Evolutionary conservation across 768 basidiomycete species (phyloP).

Genomic region (Trametes punicea): DNA sequence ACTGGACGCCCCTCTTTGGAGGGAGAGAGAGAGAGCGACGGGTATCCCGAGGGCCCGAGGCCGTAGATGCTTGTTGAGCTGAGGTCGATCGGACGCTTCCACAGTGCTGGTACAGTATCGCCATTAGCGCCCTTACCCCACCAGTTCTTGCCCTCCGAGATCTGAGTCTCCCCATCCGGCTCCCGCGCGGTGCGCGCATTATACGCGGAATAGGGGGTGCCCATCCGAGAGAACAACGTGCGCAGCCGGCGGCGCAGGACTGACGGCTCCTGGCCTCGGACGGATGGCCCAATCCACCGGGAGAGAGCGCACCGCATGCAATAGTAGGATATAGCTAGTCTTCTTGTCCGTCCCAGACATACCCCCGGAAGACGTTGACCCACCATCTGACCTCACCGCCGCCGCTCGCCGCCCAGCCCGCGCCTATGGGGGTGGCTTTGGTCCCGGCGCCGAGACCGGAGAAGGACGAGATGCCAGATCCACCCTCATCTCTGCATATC

Average conservation of each 20-base stretch:
- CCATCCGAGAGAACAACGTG: background rate
- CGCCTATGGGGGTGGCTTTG: background rate
- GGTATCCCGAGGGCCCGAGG: background rate
- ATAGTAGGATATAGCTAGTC: slow-evolving; percentile 5
- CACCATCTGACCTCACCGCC: slow-evolving; percentile 72
- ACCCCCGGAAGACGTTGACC: slow-evolving; percentile 61
- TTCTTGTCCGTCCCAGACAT: slow-evolving; percentile 74
- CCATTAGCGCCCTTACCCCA: no score
- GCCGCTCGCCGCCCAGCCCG: slow-evolving; percentile 12
- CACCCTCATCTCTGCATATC: slow-evolving; percentile 74
- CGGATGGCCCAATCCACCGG: background rate
- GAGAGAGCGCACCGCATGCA: background rate
- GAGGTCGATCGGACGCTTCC: background rate
- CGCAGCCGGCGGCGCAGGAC: background rate
- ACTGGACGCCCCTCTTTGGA: background rate
- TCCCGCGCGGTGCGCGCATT: background rate
- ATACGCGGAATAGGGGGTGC: background rate
- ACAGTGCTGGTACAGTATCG: background rate
- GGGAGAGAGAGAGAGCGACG: no score
- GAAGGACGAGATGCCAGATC: slow-evolving; percentile 25
- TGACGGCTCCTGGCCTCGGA: background rate
- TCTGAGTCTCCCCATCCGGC: no score
- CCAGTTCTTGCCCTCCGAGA: no score
- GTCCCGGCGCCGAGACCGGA: slow-evolving; percentile 2
- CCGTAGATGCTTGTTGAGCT: background rate